Evolutionary conservation across 108 stramenopile species (phyloP).

Genomic region (Conticribra guillardii): DNA sequence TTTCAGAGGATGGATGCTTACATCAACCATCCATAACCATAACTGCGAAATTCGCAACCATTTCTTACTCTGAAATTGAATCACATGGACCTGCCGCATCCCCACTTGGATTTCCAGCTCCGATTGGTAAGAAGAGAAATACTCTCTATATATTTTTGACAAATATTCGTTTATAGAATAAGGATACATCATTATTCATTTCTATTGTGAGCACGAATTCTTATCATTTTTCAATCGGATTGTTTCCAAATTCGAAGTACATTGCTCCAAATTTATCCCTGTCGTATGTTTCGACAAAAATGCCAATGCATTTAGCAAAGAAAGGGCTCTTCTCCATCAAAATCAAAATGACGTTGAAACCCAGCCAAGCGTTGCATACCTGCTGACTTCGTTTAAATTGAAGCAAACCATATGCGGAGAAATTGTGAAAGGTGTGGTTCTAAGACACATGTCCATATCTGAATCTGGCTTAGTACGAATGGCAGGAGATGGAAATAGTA

Average conservation of each 20-base stretch:
- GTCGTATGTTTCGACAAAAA: slow-evolving; percentile 59
- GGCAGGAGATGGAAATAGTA: background rate
- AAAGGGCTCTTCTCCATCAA: slow-evolving; percentile 16
- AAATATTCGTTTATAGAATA: too few relatives aligned
- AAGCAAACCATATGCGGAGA: slow-evolving; percentile 39
- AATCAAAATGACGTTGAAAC: background rate
- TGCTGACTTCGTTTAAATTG: slow-evolving; percentile 23
- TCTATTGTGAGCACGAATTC: slow-evolving; percentile 1
- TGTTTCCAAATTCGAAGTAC: slow-evolving; percentile 65
- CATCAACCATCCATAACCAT: too few relatives aligned
- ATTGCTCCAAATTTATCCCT: slow-evolving; percentile 53
- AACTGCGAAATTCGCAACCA: slow-evolving; percentile 37
- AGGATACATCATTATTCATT: background rate
- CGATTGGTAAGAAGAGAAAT: slow-evolving; percentile 51
- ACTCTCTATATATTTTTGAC: background rate
- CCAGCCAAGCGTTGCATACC: slow-evolving; percentile 18
- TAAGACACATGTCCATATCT: background rate
- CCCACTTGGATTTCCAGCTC: slow-evolving; percentile 76
- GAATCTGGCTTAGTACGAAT: background rate
- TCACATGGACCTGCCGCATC: slow-evolving; percentile 57
- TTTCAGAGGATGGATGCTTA: too few relatives aligned
- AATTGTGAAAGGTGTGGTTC: slow-evolving; percentile 19
- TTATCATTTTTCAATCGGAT: slow-evolving; percentile 12
- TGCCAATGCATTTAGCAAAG: slow-evolving; percentile 11
- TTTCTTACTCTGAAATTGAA: slow-evolving; percentile 60